phyloP scores from a whole-genome alignment of 345 rosid species.

The Eucalyptus brandiana region DNA sequence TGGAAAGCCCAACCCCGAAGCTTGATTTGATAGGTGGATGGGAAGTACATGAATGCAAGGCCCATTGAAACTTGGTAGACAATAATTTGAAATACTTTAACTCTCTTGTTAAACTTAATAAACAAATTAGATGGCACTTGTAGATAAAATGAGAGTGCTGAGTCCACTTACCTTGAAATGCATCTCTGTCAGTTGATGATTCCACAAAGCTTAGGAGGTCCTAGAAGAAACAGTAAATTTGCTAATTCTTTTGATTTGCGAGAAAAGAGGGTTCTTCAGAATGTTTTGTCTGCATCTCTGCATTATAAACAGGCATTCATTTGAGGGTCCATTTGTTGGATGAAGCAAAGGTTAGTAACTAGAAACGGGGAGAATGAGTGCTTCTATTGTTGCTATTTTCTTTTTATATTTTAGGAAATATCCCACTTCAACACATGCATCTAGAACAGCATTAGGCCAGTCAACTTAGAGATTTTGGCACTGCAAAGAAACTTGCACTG shows the following conservation, averaged over 20 bases:
- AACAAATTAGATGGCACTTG: neutral
- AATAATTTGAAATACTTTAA: neutral
- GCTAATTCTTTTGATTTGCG: neutral
- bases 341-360: neutral
- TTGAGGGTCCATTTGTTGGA: neutral
- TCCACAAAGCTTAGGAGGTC: neutral
- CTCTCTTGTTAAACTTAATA: neutral
- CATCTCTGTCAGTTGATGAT: neutral
- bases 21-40: neutral
- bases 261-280: neutral
- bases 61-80: neutral
- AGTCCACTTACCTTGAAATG: neutral
- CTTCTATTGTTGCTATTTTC: neutral
- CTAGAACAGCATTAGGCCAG: neutral
- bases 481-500: neutral
- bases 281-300: neutral
- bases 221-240: neutral
- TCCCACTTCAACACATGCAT: neutral
- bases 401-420: neutral
- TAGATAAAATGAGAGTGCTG: neutral
- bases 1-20: neutral
- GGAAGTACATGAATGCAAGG: neutral
- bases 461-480: neutral
- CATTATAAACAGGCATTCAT: neutral
- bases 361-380: neutral